phyloP scores from a whole-genome alignment of 2,329 filamentous ascomycete species.

The Microdochium trichocladiopsis region DNA sequence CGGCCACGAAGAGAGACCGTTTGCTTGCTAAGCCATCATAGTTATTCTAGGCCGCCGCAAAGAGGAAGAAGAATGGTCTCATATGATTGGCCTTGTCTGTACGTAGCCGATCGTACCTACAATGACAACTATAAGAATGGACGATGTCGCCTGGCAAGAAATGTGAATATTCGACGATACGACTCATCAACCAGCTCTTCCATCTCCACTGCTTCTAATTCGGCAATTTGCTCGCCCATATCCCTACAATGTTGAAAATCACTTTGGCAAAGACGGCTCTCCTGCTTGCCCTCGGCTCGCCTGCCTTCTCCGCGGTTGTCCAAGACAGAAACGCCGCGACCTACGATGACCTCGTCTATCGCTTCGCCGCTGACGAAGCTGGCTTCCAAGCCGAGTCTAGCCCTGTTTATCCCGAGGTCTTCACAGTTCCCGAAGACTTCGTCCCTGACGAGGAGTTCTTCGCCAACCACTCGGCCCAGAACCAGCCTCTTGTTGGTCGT shows the following conservation, averaged over 20 bases:
- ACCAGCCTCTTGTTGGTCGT: constrained; percentile 2
- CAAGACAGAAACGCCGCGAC: not conserved
- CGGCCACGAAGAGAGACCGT: too few relatives aligned
- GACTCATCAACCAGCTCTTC: too few relatives aligned
- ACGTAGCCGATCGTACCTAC: too few relatives aligned
- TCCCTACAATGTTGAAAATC: not conserved
- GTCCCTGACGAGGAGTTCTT: not conserved
- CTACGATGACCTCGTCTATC: not conserved
- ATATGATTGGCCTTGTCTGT: too few relatives aligned
- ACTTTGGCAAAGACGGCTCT: not conserved
- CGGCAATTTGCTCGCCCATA: too few relatives aligned
- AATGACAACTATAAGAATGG: too few relatives aligned
- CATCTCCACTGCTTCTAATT: too few relatives aligned
- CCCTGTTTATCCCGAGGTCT: not conserved
- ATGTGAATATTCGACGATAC: too few relatives aligned
- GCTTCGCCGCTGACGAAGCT: not conserved
- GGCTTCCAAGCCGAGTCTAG: not conserved
- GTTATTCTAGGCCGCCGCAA: too few relatives aligned
- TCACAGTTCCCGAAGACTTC: not conserved
- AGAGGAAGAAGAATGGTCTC: too few relatives aligned
- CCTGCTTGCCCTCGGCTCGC: not conserved
- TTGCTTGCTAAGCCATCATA: too few relatives aligned
- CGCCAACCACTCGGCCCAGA: not conserved
- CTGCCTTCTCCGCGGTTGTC: not conserved
- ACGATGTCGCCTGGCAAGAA: too few relatives aligned